Conservation (phyloP, 192 early-diverging fungal species). For the Coemansia sp. region DNA sequence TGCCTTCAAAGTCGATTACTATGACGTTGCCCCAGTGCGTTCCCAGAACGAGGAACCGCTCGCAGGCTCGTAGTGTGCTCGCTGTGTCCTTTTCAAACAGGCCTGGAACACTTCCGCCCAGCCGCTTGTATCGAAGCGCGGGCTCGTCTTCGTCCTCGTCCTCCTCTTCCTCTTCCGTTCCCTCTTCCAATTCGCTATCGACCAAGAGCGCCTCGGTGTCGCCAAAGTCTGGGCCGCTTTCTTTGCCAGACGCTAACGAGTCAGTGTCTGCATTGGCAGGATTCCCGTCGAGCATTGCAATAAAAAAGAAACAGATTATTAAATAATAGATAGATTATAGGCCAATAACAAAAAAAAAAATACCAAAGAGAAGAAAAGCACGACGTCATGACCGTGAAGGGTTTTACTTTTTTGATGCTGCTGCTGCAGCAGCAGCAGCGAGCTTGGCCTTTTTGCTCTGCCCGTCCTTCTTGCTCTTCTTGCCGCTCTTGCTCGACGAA, state of each 20-base stretch:
- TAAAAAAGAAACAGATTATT: background rate
- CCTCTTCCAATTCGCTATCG: constrained; percentile 48
- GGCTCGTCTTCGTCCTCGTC: constrained; percentile 90
- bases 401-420: background rate
- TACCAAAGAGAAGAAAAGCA: background rate
- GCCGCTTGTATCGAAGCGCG: constrained; percentile 85
- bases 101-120: constrained; percentile 68
- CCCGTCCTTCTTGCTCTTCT: constrained; percentile 5
- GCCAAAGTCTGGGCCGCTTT: background rate
- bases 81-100: constrained; percentile 88
- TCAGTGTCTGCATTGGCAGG: background rate
- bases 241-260: background rate
- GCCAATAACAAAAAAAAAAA: background rate
- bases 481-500: too few relatives aligned
- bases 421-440: background rate
- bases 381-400: background rate
- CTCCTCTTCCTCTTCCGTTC: constrained; percentile 41
- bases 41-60: constrained; percentile 89
- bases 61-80: constrained; percentile 75
- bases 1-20: constrained; percentile 92
- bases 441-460: constrained; percentile 1
- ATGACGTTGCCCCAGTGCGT: constrained; percentile 92
- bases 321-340: background rate
- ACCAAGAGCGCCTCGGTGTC: background rate
- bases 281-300: background rate